Conservation (phyloP, 176 grass and related monocot species). For the Luzula sylvatica region DNA sequence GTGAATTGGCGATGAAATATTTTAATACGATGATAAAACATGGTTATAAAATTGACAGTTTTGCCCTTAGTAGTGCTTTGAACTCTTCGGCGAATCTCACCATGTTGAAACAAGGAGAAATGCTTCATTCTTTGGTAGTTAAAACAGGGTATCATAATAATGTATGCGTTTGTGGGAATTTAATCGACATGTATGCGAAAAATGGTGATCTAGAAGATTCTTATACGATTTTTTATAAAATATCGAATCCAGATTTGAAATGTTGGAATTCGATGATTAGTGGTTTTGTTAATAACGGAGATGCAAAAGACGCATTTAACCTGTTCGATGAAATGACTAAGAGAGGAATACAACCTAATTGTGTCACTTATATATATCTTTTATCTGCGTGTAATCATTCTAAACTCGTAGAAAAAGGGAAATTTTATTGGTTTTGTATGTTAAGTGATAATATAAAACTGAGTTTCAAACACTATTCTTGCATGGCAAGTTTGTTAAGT, state of each 20-base stretch:
- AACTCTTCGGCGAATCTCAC: conserved; percentile 47
- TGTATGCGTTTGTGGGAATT: conserved; percentile 67
- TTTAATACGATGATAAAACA: conserved; percentile 49
- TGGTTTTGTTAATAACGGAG: conserved; percentile 55
- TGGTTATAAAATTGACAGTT: conserved; percentile 67
- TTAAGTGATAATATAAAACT: conserved; percentile 51
- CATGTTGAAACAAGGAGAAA: conserved; percentile 69
- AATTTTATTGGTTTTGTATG: conserved; percentile 86
- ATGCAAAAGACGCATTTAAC: conserved; percentile 62
- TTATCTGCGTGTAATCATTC: conserved; percentile 74
- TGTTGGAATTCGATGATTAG: conserved; percentile 93
- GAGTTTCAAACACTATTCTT: conserved; percentile 72
- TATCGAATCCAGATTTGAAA: conserved; percentile 60
- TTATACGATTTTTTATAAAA: conserved; percentile 33
- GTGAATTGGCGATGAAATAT: conserved; percentile 61
- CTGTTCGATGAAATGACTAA: conserved; percentile 66
- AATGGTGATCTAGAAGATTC: conserved; percentile 47
- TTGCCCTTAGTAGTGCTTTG: conserved; percentile 84
- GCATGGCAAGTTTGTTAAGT: conserved; percentile 79
- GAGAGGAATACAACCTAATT: conserved; percentile 44
- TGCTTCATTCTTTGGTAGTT: conserved; percentile 54
- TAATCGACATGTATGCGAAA: conserved; percentile 84
- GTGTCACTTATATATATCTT: conserved; percentile 79
- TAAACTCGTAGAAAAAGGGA: conserved; percentile 57
- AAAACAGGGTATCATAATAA: conserved; percentile 58